These are phyloP conservation scores for Quercus gilva DNA, from an alignment of 306 rosid genomes.

Conservation along the genomic window DNA sequence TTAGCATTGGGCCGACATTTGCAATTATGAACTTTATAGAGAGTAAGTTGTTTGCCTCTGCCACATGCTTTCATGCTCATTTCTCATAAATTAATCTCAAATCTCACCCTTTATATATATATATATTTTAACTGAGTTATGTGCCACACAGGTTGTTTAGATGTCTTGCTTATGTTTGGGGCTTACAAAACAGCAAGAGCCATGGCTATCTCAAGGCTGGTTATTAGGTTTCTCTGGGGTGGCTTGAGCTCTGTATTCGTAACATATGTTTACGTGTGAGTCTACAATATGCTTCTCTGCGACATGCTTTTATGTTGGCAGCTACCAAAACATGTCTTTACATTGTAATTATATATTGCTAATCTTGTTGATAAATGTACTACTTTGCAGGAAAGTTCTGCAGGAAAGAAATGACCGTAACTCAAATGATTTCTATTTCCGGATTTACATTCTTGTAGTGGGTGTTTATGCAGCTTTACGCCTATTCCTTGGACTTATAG, in stretches of 20 bases:
- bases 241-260: constrained; percentile 71
- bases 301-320: not conserved
- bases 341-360: not conserved
- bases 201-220: constrained; percentile 95
- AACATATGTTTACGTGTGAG: constrained; percentile 83
- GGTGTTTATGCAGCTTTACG: constrained; percentile 81
- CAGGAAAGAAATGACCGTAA: constrained; percentile 64
- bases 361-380: constrained; percentile 13
- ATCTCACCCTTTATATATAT: constrained; percentile 12
- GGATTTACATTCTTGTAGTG: constrained; percentile 83
- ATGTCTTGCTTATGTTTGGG: constrained; percentile 91
- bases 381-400: constrained; percentile 82
- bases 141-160: constrained; percentile 61
- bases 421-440: constrained; percentile 74
- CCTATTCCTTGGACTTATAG: constrained; percentile 53
- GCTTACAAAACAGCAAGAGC: constrained; percentile 92
- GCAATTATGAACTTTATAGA: constrained; percentile 83
- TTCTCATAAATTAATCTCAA: constrained; percentile 1
- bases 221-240: constrained; percentile 90
- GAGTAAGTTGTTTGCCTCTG: constrained; percentile 47
- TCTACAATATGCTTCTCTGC: constrained; percentile 13
- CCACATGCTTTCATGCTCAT: constrained; percentile 4
- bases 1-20: constrained; percentile 90
- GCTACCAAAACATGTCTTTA: constrained; percentile 2
- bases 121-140: not conserved